Evolutionary conservation across 805 yeast genomes (phyloP).

Genomic region (Yarrowia alimentaria): DNA sequence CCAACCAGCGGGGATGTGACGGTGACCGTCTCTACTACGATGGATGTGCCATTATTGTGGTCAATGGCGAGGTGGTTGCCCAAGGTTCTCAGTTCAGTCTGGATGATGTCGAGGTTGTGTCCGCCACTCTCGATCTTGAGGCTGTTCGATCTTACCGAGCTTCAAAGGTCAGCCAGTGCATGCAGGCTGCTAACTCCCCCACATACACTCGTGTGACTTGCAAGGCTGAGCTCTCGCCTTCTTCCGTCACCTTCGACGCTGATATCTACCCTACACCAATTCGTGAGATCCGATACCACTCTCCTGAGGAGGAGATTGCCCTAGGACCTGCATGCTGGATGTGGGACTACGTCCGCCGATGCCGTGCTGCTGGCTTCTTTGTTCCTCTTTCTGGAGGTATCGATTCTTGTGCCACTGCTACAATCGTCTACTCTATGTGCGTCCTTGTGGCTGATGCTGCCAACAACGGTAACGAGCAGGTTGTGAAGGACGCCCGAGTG

Average conservation of each 20-base stretch:
- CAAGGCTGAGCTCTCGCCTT: constrained; percentile 31
- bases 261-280: constrained; percentile 56
- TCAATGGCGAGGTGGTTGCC: constrained; percentile 87
- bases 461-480: constrained; percentile 66
- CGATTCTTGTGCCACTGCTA: constrained; percentile 96
- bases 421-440: constrained; percentile 93
- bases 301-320: constrained; percentile 95
- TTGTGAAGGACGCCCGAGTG: constrained; percentile 68
- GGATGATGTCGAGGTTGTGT: constrained; percentile 86
- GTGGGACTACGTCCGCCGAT: constrained; percentile 95
- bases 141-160: constrained; percentile 83
- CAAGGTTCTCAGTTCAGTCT: constrained; percentile 91
- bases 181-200: constrained; percentile 55
- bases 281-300: constrained; percentile 57
- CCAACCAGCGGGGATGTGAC: constrained; percentile 97
- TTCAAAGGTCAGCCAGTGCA: constrained; percentile 64
- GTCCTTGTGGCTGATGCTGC: constrained; percentile 73
- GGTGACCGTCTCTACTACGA: constrained; percentile 97
- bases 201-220: constrained; percentile 34
- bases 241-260: constrained; percentile 52
- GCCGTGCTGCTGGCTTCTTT: constrained; percentile 86
- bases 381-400: constrained; percentile 96
- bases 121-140: constrained; percentile 93
- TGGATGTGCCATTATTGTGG: constrained; percentile 92
- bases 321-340: constrained; percentile 99